Evolutionary conservation across 2,329 filamentous ascomycete genomes (phyloP).

Genomic region (Fusarium albidum): DNA sequence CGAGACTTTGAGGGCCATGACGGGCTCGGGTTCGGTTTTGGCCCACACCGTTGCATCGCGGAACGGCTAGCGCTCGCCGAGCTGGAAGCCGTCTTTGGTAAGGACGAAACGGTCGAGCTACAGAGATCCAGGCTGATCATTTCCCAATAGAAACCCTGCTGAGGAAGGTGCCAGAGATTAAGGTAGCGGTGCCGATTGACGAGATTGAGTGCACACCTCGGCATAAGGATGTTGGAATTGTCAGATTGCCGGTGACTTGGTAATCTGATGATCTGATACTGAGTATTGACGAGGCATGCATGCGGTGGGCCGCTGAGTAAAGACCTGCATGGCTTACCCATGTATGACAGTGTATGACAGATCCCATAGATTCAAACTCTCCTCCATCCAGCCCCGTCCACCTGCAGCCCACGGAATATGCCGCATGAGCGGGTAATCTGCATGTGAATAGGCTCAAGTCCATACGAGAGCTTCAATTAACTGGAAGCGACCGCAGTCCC

Average conservation of each 20-base stretch:
- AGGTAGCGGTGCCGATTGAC: slow-evolving; percentile 48
- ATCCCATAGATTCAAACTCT: neutral
- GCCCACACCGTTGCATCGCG: slow-evolving; percentile 55
- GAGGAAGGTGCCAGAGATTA: slow-evolving; percentile 49
- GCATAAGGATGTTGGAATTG: slow-evolving; percentile 51
- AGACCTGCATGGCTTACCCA: slow-evolving; percentile 20
- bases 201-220: slow-evolving; percentile 50
- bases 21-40: slow-evolving; percentile 56
- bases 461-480: too few relatives aligned
- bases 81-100: slow-evolving; percentile 53
- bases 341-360: neutral
- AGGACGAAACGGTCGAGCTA: neutral
- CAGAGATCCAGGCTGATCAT: neutral
- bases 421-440: neutral
- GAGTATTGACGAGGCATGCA: too few relatives aligned
- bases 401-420: neutral
- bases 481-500: slow-evolving; percentile 2
- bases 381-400: neutral
- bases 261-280: too few relatives aligned
- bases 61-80: slow-evolving; percentile 54
- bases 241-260: slow-evolving; percentile 48
- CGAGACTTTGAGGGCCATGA: slow-evolving; percentile 43
- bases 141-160: slow-evolving; percentile 46
- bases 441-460: too few relatives aligned
- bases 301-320: too few relatives aligned